Conservation (phyloP, 257 asterid genomes). For the Lavandula angustifolia region DNA sequence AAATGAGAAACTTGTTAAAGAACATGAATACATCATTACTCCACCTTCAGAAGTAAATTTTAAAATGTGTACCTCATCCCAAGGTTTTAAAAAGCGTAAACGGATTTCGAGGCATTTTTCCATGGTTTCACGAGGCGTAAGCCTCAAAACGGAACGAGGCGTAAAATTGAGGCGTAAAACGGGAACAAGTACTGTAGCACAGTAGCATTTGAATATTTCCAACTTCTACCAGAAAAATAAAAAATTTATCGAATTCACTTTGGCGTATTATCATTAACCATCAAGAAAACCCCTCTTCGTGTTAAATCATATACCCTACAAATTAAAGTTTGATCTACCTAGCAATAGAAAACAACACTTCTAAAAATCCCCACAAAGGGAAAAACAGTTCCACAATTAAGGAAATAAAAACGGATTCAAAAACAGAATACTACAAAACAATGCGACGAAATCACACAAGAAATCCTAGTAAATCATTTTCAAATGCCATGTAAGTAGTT, state of each 20-base stretch:
- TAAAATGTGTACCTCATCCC: constrained; percentile 1
- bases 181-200: not conserved
- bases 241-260: not conserved
- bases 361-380: not conserved
- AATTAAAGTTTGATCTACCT: constrained; percentile 6
- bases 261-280: not conserved
- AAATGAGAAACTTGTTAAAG: not conserved
- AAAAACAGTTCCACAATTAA: not conserved
- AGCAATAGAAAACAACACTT: not conserved
- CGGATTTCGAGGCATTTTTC: too few relatives aligned
- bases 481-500: constrained; percentile 19
- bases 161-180: not conserved
- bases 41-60: constrained; percentile 9
- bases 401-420: constrained; percentile 10
- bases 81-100: too few relatives aligned
- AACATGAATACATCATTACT: not conserved
- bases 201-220: not conserved
- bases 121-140: too few relatives aligned
- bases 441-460: not conserved
- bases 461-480: constrained; percentile 45
- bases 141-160: too few relatives aligned
- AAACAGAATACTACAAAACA: not conserved
- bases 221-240: not conserved
- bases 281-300: not conserved
- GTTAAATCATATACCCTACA: not conserved